Base-by-base conservation (phyloP, 2,329 filamentous ascomycete genomes). In the Leptographium flavum region DNA sequence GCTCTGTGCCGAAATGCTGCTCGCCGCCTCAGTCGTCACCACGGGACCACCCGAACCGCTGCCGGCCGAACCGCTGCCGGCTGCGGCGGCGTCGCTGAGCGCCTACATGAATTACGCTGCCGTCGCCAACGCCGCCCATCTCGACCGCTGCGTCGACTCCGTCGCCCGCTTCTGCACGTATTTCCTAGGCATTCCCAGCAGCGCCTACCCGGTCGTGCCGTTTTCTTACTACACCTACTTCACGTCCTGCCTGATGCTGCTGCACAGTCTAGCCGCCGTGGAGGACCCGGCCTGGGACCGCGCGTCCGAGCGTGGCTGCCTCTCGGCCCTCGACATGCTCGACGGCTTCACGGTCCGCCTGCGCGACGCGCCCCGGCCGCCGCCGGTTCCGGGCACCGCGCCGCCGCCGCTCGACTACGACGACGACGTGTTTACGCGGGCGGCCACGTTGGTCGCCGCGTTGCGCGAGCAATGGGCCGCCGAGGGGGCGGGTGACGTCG, bases 211-310 rank as follows among this genome's bases (percentile, higher is more conserved):
- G 5, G 57, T 57, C 25, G 53, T 66, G 45, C 57, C 60, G 1
- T 63, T 64, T 50, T 47, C 49, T 23, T 52, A 56, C 40, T 62
- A 58, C 51, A 56, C 56, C n/a, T 57, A 62, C 46, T 54, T 64
- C 31, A 54, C 56, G 8, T 58, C 59, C 36, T 58, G 55, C 45
- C 50, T 61, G 8, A 54, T 63, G 19, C 49, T 58, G 5, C 54
- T 65, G 7, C 58, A 59, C 47, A 55, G 52, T 17, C 53, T 65
- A 17, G 55, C 56, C 13, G 51, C 58, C 4, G 45, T 61, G 8
- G 59, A 65, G 38, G 63, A 65, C 39, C 58, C 62, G 2, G 52
- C 56, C 1, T 67, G 64, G 63, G 62, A 66, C 53, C 56, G 62
- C 2, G 49, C 52, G 10, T 55, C 54, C 15, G 57, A 61, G 5